A percentile compares a stretch with the other conserved stretches of the same genome.
Conservation (phyloP, 805 yeast species). For the Cyberlindnera maritima region DNA sequence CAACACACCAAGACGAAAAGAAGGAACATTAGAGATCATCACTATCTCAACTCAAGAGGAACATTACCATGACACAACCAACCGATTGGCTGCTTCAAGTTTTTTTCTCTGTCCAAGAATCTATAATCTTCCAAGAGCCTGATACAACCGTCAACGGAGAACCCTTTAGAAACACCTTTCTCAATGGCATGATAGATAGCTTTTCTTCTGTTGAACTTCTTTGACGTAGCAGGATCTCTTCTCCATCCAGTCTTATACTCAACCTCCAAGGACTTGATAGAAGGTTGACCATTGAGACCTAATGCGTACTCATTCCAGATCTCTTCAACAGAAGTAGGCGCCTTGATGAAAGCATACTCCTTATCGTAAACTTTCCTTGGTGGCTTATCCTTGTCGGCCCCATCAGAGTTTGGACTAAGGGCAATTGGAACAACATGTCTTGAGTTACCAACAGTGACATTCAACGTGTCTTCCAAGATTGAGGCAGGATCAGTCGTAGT, state of each 20-base stretch:
- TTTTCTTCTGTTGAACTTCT: constrained; percentile 51
- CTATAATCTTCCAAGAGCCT: constrained; percentile 46
- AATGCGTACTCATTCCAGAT: constrained; percentile 57
- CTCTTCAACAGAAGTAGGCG: constrained; percentile 46
- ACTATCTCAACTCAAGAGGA: constrained; percentile 28
- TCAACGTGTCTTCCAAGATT: constrained; percentile 21
- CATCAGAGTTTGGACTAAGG: constrained; percentile 5
- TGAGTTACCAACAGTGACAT: constrained; percentile 8
- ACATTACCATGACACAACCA: constrained; percentile 42
- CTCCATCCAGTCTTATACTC: constrained; percentile 56
- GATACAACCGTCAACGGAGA: constrained; percentile 40
- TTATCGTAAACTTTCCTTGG: constrained; percentile 31
- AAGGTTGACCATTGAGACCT: constrained; percentile 51
- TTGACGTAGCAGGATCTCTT: constrained; percentile 49
- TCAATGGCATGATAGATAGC: constrained; percentile 56
- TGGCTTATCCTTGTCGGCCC: constrained; percentile 18
- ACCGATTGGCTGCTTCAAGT: constrained; percentile 42
- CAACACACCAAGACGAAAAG: background rate
- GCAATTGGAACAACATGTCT: constrained; percentile 16
- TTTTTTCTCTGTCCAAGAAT: constrained; percentile 39
- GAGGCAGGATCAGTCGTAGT: constrained; percentile 18
- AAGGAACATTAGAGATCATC: background rate
- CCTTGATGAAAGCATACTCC: constrained; percentile 37
- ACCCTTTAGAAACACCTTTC: constrained; percentile 44
- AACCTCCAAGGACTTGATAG: constrained; percentile 46